Evolutionary conservation across 805 yeast genomes (phyloP).

Genomic region (Candida wancherniae): DNA sequence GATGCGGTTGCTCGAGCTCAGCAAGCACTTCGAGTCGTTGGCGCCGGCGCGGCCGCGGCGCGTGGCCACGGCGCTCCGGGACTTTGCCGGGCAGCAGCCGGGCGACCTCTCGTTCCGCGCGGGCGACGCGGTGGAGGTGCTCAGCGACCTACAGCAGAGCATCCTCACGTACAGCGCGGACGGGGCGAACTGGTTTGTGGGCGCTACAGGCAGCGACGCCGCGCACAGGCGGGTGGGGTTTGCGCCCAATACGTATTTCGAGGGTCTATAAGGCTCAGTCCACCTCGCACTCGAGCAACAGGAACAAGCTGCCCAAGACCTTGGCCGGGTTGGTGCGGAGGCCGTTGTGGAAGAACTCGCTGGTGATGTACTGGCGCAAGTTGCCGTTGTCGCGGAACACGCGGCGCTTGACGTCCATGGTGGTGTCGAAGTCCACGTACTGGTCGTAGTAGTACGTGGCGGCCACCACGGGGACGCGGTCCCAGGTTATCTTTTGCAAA

Average conservation of each 20-base stretch:
- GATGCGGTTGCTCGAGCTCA: constrained; percentile 22
- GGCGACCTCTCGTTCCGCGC: constrained; percentile 35
- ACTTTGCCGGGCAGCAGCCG: constrained; percentile 28
- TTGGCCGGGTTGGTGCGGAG: constrained; percentile 36
- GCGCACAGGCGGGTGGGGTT: constrained; percentile 28
- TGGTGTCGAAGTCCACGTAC: constrained; percentile 46
- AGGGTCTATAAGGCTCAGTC: constrained; percentile 20
- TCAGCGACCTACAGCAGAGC: constrained; percentile 27
- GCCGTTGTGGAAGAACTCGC: constrained; percentile 50
- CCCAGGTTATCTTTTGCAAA: constrained; percentile 27
- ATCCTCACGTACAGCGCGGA: constrained; percentile 17
- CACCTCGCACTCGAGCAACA: constrained; percentile 35
- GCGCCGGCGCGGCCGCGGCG: background rate
- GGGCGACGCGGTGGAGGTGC: constrained; percentile 31
- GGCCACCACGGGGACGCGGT: constrained; percentile 43
- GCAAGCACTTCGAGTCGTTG: constrained; percentile 19
- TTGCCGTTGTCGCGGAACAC: constrained; percentile 30
- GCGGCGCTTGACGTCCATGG: constrained; percentile 31
- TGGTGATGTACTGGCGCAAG: constrained; percentile 40
- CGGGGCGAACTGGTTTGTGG: constrained; percentile 32
- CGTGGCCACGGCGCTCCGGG: constrained; percentile 16
- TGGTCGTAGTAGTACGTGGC: constrained; percentile 47
- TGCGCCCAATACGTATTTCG: constrained; percentile 26
- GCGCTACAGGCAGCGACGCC: constrained; percentile 13
- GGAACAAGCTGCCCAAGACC: constrained; percentile 38